Base-by-base conservation (phyloP, 1,284 basidiomycete genomes). In the Ceratobasidium sp. region DNA sequence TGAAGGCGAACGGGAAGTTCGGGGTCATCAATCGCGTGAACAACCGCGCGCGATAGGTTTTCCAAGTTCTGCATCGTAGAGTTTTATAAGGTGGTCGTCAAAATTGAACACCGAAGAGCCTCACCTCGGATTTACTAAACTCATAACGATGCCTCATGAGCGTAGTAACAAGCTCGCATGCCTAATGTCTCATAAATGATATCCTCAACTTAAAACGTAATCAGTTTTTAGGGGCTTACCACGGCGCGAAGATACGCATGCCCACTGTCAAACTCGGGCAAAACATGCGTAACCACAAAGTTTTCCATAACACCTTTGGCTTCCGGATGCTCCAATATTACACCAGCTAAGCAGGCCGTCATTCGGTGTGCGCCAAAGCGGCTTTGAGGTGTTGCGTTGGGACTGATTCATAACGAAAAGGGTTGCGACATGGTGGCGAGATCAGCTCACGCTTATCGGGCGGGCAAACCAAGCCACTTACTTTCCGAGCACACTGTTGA, bases 1-100 rank as follows among this genome's bases (percentile, higher is more conserved):
- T 95, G 93, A 3, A 97, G 92, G 44, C 92, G 90, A 11, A 97
- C 95, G 0, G 95, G 95, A 66, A 97, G 86, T 81, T 95, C 92
- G 0, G 89, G 81, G 80, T 97, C 94, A 79, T 93, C 90, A 49
- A 95, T 84, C 3, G 87, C 88, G 40, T 84, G 82, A 22, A 89
- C 89, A 32, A 92, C 86, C 0, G 89, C 90, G 62, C 86, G 86
- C 83, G 92, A 92, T 80, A 91, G 89, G 37, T 84, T 84, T 77
- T 87, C 88, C 79, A 95, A 83, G 79, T 90, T 87, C 90, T 94
- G 77, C 1, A 43, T 43, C 1, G 2, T 13, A 44, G 22, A 13
- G 2, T 17, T 25, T 19, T 25, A 13, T 25, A 2, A 77, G 11
- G 74, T 44, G 62, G 61, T 59, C 11, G 11, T 25, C 8, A 74